Base-by-base conservation (phyloP, 768 basidiomycete species). In the Mycena crocata region DNA sequence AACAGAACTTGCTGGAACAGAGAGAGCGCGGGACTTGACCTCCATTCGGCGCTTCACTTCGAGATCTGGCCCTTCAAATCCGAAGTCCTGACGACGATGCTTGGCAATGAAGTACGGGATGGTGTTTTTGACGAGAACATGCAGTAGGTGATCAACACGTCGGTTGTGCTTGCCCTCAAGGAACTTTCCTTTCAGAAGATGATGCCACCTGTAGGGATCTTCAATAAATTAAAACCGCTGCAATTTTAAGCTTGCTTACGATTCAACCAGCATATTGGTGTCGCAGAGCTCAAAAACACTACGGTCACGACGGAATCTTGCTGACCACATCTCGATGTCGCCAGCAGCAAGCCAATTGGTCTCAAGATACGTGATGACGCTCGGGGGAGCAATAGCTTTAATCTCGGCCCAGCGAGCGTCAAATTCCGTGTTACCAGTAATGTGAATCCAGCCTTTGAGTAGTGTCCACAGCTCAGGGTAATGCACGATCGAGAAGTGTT, bases 71-170 rank as follows among this genome's bases (percentile, higher is more conserved):
- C 56, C 56, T 44, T 57, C 56, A 17, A 57, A 57, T 45, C 56
- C 56, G 14, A 57, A 57, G n/a, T 57, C 56, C 40, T 57, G 56
- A n/a, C 56, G 56, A 14, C 56, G 42, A 23, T 57, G 56, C 28
- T 46, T 57, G 5, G 5, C 56, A 24, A 57, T 57, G 42, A 57
- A 57, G 28, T 57, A 45, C 4, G 56, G 56, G 23, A 57, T 57
- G 15, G 54, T 39, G 14, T 56, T 42, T 15, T 56, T 26, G 9
- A 28, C 19, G 19, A 28, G 28, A 40, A 55, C 23, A 37, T 55
- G 54, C 15, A 55, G 35, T 5, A 55, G 35, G 19, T 51, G 49
- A n/a, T 51, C 49, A 21, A 51, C 30, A 8, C 49, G 49, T 30
- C 49, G 49, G 23, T 51, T 51, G 30, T 19, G 49, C 49, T 51